A percentile compares a stretch with the other conserved stretches of the same genome.
These are phyloP conservation scores for Eremochloa ophiuroides DNA, from an alignment of 176 grass and related monocot species.

Conservation along the genomic window DNA sequence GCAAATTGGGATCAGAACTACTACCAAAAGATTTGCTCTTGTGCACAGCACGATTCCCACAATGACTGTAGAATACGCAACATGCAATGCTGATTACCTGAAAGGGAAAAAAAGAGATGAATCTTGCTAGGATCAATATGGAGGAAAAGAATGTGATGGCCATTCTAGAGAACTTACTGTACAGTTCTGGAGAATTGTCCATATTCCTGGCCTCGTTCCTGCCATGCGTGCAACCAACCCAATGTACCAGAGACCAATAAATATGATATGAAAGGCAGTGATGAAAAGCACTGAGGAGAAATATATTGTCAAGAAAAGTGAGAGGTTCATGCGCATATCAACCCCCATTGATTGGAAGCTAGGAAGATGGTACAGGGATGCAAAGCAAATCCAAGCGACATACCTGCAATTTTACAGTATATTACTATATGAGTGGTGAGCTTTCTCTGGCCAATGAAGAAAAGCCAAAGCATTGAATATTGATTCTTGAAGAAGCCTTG, in stretches of 20 bases:
- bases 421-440: conserved; percentile 4
- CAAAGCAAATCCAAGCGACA: conserved; percentile 90
- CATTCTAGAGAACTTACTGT: conserved; percentile 51
- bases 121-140: background rate
- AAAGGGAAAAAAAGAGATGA: conserved; percentile 26
- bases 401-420: conserved; percentile 59
- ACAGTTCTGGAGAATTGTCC: conserved; percentile 89
- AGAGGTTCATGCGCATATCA: conserved; percentile 98
- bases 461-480: background rate
- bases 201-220: conserved; percentile 79
- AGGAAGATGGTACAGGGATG: conserved; percentile 87
- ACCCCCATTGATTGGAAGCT: conserved; percentile 97
- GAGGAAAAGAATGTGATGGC: background rate
- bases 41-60: conserved; percentile 74
- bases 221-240: conserved; percentile 82
- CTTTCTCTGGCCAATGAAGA: background rate
- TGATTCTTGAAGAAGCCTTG: background rate
- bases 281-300: conserved; percentile 88
- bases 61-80: conserved; percentile 91
- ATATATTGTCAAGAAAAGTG: conserved; percentile 90
- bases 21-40: conserved; percentile 52
- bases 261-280: conserved; percentile 76
- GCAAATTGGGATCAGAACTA: conserved; percentile 47
- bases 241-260: conserved; percentile 95
- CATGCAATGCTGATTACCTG: conserved; percentile 94